Base-by-base conservation (phyloP, 371 early-diverging fungal genomes). In the Nosema muscidifuracis region DNA sequence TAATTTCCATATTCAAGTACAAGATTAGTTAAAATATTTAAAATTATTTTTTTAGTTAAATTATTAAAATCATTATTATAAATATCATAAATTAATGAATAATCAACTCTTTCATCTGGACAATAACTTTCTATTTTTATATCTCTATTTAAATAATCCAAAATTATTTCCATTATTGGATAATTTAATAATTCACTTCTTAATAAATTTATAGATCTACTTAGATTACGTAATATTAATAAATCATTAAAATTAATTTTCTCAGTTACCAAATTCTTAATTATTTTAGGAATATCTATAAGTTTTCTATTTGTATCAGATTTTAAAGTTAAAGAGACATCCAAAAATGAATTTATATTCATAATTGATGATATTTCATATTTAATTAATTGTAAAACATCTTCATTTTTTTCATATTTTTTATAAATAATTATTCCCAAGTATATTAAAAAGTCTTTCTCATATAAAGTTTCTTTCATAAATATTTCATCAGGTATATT, bases 1-100 rank as follows among this genome's bases (percentile, higher is more conserved):
- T 64, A 71, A 44, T 71, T 57, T 0, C 63, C 72, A 64, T 42
- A 71, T 24, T 71, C 72, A 31, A 71, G 53, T 24, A 71, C 34
- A 12, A 71, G 22, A 34, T 71, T 63, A 1, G 64, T 28, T 28
- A 71, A 22, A 28, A 64, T 50, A 9, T 40, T 34, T 20, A 71
- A 26, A 47, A 71, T 26, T n/a, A 24, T 42, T 30, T 51, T 30
- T 34, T 56, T 64, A 42, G 31, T 16, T 4, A 4, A 6, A 13
- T 3, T 47, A 3, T 13, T n/a, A 10, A 47, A n/a, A 13, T 20
- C 47, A 10, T 47, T 47, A 47, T 47, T 10, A 47, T 10, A 10
- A 47, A 12, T 12, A n/a, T 47, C n/a, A n/a, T 47, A 47, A 47
- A 10, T n/a, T 10, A 47, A 10, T 10, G 4, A 10, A 47, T 20